phyloP scores from a whole-genome alignment of 176 grass and related monocot species.

The Aegilops longissima region DNA sequence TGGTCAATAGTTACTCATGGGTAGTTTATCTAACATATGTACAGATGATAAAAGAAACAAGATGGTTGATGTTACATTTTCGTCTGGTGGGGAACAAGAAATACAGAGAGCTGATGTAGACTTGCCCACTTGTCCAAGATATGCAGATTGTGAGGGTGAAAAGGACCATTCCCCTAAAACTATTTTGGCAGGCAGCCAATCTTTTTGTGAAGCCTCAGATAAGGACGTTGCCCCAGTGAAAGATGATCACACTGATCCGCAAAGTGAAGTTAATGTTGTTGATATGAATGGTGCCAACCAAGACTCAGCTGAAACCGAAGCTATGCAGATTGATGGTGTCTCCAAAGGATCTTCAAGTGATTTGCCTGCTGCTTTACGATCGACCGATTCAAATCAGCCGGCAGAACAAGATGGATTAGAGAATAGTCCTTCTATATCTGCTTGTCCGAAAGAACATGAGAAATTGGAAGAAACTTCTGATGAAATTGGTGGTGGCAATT shows the following conservation, averaged over 20 bases:
- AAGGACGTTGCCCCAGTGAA: neutral
- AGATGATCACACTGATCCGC: conserved; percentile 17
- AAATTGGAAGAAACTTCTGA: conserved; percentile 1
- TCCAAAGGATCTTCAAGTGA: conserved; percentile 14
- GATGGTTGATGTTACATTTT: neutral
- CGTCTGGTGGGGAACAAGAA: neutral
- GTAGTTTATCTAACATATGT: conserved; percentile 12
- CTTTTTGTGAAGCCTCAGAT: conserved; percentile 18
- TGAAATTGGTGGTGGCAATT: conserved; percentile 6
- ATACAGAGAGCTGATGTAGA: conserved; percentile 3
- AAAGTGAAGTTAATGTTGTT: conserved; percentile 20
- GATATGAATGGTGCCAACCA: conserved; percentile 15
- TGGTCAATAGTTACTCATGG: neutral
- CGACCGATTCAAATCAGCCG: conserved; percentile 6
- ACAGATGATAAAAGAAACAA: conserved; percentile 23
- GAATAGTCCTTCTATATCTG: neutral
- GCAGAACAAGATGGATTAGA: conserved; percentile 10
- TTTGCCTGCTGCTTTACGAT: conserved; percentile 18
- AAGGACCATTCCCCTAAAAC: conserved; percentile 7
- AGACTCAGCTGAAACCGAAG: neutral
- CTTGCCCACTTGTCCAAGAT: neutral
- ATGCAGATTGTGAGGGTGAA: conserved; percentile 20
- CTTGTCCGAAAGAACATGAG: neutral
- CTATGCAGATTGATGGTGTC: neutral
- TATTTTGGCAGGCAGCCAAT: neutral